Evolutionary conservation across 345 rosid species (phyloP).

Genomic region (Nephelium lappaceum): DNA sequence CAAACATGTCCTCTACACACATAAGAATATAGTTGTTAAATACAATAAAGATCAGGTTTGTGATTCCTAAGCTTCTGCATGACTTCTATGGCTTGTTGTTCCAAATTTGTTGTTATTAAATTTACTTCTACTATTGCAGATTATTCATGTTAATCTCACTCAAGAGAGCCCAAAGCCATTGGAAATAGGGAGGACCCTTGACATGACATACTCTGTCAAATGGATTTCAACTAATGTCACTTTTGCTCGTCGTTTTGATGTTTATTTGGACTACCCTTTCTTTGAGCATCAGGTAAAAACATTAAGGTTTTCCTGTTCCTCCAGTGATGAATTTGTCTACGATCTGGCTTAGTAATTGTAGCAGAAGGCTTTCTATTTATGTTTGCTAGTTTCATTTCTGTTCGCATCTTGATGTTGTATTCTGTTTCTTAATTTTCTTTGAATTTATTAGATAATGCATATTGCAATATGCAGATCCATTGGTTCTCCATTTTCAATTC

Average conservation of each 20-base stretch:
- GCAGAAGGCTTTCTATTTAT: background rate
- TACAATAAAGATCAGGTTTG: conserved; percentile 88
- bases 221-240: conserved; percentile 71
- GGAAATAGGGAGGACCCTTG: conserved; percentile 63
- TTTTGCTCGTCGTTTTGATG: conserved; percentile 90
- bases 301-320: background rate
- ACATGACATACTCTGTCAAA: conserved; percentile 85
- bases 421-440: conserved; percentile 1
- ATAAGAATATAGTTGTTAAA: conserved; percentile 61
- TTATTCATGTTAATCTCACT: conserved; percentile 85
- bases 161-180: conserved; percentile 79
- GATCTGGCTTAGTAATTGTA: background rate
- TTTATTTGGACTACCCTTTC: conserved; percentile 90
- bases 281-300: conserved; percentile 89
- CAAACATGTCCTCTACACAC: conserved; percentile 79
- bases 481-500: conserved; percentile 98
- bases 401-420: background rate
- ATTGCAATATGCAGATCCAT: conserved; percentile 65
- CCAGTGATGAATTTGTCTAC: background rate
- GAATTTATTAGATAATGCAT: conserved; percentile 8
- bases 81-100: background rate
- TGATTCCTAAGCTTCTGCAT: conserved; percentile 20
- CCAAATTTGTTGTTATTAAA: background rate
- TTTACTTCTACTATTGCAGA: conserved; percentile 41
- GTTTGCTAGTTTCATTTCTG: background rate